phyloP scores from a whole-genome alignment of 345 rosid genomes.

The Aquilaria sinensis region DNA sequence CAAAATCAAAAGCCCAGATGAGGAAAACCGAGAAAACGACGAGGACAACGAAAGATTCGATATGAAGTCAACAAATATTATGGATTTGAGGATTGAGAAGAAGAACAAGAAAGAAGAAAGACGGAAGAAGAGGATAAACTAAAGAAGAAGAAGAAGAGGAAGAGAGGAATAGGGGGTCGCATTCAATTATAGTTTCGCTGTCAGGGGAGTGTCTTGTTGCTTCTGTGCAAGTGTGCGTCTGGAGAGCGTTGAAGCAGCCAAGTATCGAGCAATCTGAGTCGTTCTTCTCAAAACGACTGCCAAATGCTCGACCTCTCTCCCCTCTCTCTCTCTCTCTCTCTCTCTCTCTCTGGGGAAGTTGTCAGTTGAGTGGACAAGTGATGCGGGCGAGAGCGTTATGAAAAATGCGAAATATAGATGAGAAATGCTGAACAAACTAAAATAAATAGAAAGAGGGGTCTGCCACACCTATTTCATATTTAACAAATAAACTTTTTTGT shows the following conservation, averaged over 20 bases:
- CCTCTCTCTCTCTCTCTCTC: not conserved
- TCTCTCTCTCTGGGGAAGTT: not conserved
- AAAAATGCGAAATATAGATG: too few species aligned
- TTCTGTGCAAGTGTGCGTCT: not conserved
- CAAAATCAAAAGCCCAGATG: conserved; percentile 9
- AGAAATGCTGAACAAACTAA: too few species aligned
- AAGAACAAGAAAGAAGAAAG: not conserved
- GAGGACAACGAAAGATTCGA: conserved; percentile 6
- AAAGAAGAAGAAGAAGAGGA: not conserved
- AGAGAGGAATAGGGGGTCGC: conserved; percentile 11
- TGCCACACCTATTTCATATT: too few species aligned
- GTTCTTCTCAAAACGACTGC: not conserved
- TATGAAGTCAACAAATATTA: conserved; percentile 23
- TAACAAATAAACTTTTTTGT: too few species aligned
- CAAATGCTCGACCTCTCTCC: not conserved
- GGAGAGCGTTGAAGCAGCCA: conserved; percentile 7
- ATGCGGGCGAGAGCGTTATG: too few species aligned
- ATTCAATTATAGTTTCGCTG: conserved; percentile 14
- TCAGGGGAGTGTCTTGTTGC: conserved; percentile 6
- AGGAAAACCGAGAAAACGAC: not conserved
- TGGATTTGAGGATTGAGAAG: conserved; percentile 9
- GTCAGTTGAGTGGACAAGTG: too few species aligned
- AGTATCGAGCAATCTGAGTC: conserved; percentile 5
- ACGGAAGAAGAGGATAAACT: conserved; percentile 9
- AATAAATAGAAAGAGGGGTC: too few species aligned